A percentile compares a stretch with the other conserved stretches of the same genome.
Evolutionary conservation across 805 yeast genomes (phyloP).

Genomic region (Candida patagonica): DNA sequence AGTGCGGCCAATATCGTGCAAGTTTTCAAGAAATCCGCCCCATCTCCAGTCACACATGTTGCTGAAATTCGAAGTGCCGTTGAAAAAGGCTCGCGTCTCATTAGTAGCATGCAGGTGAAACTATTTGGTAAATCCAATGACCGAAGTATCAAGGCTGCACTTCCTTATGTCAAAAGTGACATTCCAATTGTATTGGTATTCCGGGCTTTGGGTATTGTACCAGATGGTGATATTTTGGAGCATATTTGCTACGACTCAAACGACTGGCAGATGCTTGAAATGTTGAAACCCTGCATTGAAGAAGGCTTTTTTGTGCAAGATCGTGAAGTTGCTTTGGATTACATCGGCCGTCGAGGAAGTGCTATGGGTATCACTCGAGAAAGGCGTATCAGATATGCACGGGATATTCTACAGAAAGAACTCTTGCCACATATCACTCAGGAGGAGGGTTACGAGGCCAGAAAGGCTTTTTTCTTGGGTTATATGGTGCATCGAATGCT

Average conservation of each 20-base stretch:
- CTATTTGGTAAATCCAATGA: constrained; percentile 71
- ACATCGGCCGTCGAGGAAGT: constrained; percentile 96
- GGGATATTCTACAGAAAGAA: constrained; percentile 93
- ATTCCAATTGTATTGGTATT: constrained; percentile 95
- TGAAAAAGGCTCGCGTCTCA: constrained; percentile 94
- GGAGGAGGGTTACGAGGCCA: constrained; percentile 91
- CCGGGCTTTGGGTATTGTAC: constrained; percentile 96
- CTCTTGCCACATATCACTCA: constrained; percentile 95
- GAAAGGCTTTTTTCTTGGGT: constrained; percentile 95
- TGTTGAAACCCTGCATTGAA: constrained; percentile 98
- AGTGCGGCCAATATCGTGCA: constrained; percentile 98
- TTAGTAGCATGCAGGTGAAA: constrained; percentile 89
- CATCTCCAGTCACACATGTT: constrained; percentile 89
- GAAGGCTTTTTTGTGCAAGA: constrained; percentile 98
- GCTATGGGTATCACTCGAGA: constrained; percentile 94
- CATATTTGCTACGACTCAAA: constrained; percentile 96
- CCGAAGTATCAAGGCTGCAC: constrained; percentile 83
- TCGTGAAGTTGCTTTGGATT: constrained; percentile 95
- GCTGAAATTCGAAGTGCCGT: constrained; percentile 96
- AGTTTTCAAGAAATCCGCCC: constrained; percentile 95
- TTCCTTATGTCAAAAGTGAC: constrained; percentile 94
- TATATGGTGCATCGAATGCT: constrained; percentile 95
- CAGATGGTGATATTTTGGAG: constrained; percentile 97
- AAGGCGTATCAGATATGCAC: constrained; percentile 96
- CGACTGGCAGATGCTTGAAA: constrained; percentile 99